Evolutionary conservation across 495 filamentous ascomycete genomes (phyloP), one percentile per base, ranked within the genome.

Genomic region (Penicillium waksmanii): DNA sequence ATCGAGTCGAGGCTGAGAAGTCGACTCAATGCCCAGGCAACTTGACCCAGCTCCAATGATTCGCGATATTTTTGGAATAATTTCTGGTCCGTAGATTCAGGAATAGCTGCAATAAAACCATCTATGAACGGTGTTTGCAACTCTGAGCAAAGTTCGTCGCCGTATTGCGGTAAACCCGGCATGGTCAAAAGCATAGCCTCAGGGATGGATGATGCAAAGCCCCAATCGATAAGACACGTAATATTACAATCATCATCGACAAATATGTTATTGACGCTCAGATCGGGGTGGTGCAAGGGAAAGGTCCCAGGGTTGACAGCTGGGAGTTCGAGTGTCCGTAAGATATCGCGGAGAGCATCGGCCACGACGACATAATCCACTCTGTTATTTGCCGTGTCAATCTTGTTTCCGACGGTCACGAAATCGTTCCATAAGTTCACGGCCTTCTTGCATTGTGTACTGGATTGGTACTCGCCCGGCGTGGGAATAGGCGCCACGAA

Each of bases 161-260:
- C 44, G 21, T 58, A 61, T 55, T 74, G 69, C 43, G 70, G 70
- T 18, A 73, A 51, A 27, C 65, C 65, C 42, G 68, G 72, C 2
- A 64, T 21, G 7, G 55, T 46, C 18, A 73, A 51, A 10, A 76
- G 61, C 54, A 65, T 60, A 12, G 60, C 46, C 46, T 66, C 53
- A 53, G 71, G 71, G 47, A 73, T 23, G 13, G 61, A 60, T 35
- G 64, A 66, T 56, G 57, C 33, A 34, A 69, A 69, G 43, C 51
- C 58, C 72, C 71, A 77, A 58, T 77, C 69, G 38, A 77, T 73
- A 21, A 77, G 62, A 50, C 69, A 71, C 5, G 71, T 75, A 51
- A 74, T 71, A 31, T 75, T 75, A 31, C 62, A 74, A 33, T 69
- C 43, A 38, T 74, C 66, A 57, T 76, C 70, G 55, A 77, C 67